Evolutionary conservation across 495 filamentous ascomycete genomes (phyloP), one percentile per base, ranked within the genome.

Genomic region (Penicillium odoratum): DNA sequence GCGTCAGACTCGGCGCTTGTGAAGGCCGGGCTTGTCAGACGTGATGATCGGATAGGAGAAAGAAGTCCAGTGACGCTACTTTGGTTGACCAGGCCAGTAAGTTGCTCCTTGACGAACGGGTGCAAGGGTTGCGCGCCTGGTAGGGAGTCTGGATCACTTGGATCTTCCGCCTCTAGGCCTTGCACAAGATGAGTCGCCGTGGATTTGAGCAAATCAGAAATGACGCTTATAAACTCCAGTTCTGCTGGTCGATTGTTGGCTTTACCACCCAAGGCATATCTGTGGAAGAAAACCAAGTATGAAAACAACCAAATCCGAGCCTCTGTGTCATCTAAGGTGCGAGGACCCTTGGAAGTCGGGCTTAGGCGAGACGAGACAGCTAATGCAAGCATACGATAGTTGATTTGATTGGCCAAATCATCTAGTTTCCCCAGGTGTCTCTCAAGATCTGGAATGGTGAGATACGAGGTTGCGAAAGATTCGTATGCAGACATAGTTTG

Each of bases 261-360:
- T 57, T 77, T 69, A 58, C 52, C 74, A 69, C 79, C 75, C 48
- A 81, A 64, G 36, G 76, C 73, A 61, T 76, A 67, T 15, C 83
- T 80, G 60, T 88, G 84, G 46, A 96, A 83, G 62, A 82, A 89
- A 49, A 97, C 88, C 57, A 92, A 85, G 66, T 96, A 89, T 21
- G 88, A 81, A 48, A 97, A 73, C 21, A 98, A 77, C 88, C 92
- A 95, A 21, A 92, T 73, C 15, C 80, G 78, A 47, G 64, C 63
- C 51, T 74, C 64, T 9, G 63, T 65, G 33, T 78, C 73, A 3
- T 72, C 64, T 7, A 60, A 47, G 43, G 48, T 62, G 18, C 57
- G 47, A 25, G 56, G 57, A 25, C 28, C 59, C 25, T 67, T 66
- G 38, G 73, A 64, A 10, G 67, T 64, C 49, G 73, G 71, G 50